phyloP scores from a whole-genome alignment of 2,329 filamentous ascomycete genomes.

The Akanthomyces muscarius region DNA sequence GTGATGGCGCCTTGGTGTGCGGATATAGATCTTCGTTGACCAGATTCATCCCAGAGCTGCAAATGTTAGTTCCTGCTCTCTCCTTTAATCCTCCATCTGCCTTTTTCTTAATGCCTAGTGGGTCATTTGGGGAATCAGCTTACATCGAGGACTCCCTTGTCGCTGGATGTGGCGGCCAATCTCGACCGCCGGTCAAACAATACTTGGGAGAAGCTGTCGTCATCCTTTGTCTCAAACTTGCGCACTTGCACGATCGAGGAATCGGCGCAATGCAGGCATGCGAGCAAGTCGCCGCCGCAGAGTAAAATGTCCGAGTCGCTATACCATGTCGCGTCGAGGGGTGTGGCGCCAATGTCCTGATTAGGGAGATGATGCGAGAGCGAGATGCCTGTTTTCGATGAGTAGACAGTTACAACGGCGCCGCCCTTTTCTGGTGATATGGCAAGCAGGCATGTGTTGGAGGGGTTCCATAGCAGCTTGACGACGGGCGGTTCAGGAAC shows the following conservation, averaged over 20 bases:
- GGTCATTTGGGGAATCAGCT: constrained; percentile 27
- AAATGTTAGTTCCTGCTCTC: constrained; percentile 11
- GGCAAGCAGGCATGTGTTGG: constrained; percentile 50
- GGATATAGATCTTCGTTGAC: constrained; percentile 51
- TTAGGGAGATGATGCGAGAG: constrained; percentile 45
- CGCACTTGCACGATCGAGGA: constrained; percentile 42
- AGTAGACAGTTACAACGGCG: constrained; percentile 54
- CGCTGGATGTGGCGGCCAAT: constrained; percentile 55
- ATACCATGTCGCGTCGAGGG: constrained; percentile 58
- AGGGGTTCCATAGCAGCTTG: constrained; percentile 58
- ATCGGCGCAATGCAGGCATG: constrained; percentile 45
- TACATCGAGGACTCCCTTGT: constrained; percentile 58
- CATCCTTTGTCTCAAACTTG: constrained; percentile 50
- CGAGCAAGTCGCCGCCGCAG: constrained; percentile 53
- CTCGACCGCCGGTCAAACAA: constrained; percentile 52
- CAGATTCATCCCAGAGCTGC: constrained; percentile 53
- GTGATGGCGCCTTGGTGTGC: constrained; percentile 58
- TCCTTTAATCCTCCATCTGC: neutral
- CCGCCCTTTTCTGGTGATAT: constrained; percentile 54
- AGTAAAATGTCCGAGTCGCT: constrained; percentile 55
- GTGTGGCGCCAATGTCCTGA: constrained; percentile 48
- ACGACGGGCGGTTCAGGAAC: constrained; percentile 58
- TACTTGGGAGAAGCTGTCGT: constrained; percentile 52
- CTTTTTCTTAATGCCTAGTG: neutral
- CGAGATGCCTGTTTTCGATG: constrained; percentile 39